Base-by-base conservation (phyloP, 1,284 basidiomycete species). In the Cutaneotrichosporon sp. region DNA sequence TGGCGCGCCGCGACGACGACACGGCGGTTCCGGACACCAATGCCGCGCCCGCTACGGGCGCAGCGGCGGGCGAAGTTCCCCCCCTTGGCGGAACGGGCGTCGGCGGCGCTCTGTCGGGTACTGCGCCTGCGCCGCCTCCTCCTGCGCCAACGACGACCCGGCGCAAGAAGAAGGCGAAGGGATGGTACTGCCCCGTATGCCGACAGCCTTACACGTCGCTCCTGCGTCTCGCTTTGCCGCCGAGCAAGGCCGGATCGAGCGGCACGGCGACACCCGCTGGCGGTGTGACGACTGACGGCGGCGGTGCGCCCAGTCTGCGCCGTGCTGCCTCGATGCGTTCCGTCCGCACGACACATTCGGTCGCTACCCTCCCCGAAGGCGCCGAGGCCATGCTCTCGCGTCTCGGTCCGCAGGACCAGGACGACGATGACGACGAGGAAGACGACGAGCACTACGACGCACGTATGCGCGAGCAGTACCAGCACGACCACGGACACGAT, bases 111-210 rank as follows among this genome's bases (percentile, higher is more conserved):
- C 46, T 21, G 55, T 51, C 3, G 57, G 53, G 9, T 48, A 30
- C 62, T 8, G 55, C 54, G 9, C 69, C 72, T 9, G 60, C 76
- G 17, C 72, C 78, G n/a, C 41, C 56, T 17, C 59, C 64, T 1
- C 72, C 81, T 2, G 73, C 68, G 8, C 55, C 64, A n/a, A n/a
- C n/a, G n/a, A n/a, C n/a, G 10, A 64, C 73, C 38, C 64, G 88
- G 52, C 79, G 90, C 68, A 91, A 90, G 79, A 80, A 89, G 62
- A 91, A 88, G 76, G 86, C 88, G 1, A 93, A 93, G 74, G 90
- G 90, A 14, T 93, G 90, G 90, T 90, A 88, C 80, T 93, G 90
- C 70, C 90, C 90, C 26, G 88, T 93, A 46, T 92, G 90, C 70
- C 81, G 90, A 64, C 90, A 92, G 79, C 88, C 89, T 1, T 93